Evolutionary conservation across 306 rosid genomes (phyloP), one percentile per base, ranked within the genome.

Genomic region (Ziziphus jujuba): DNA sequence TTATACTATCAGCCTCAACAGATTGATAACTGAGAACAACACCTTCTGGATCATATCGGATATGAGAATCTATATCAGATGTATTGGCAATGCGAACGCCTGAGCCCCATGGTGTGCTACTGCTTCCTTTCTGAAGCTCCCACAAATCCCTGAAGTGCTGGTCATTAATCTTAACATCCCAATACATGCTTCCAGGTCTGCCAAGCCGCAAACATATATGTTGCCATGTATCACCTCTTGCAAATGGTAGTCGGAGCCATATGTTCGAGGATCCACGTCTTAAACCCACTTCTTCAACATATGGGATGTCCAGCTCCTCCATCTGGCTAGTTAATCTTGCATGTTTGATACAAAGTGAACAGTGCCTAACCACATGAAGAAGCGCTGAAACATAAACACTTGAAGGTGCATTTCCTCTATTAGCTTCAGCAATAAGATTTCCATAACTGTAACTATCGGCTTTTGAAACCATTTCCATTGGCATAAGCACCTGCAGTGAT

Each of bases 141-240:
- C 99, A 95, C 73, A 95, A 84, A 80, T 95, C 99, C 82, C 86
- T 77, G 73, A 90, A 95, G 72, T 95, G 99, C 79, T 88, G 99
- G 53, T 95, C 99, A 68, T 83, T 85, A 63, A 95, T 95, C 79
- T 95, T 95, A 66, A 95, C 99, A 76, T 95, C 99, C 97, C 99
- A 95, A 75, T 79, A 79, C 91, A 95, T 88, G 82, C 89, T 90
- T 74, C 99, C 97, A 22, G 99, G 96, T 81, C 89, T 88, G 61
- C 99, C 99, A 73, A 95, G 97, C 56, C 92, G 87, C 92, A 95
- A 78, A 79, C 96, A 95, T 65, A 95, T 84, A 79, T 87, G 89
- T 75, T 88, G 87, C 97, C 99, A 95, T 13, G 96, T 79, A 81
- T 90, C 96, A 52, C 91, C 99, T 79, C 90, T 85, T 48, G 89